Evolutionary conservation across 1,284 basidiomycete genomes (phyloP), one percentile per base, ranked within the genome.

Genomic region (Puccinia coronata): DNA sequence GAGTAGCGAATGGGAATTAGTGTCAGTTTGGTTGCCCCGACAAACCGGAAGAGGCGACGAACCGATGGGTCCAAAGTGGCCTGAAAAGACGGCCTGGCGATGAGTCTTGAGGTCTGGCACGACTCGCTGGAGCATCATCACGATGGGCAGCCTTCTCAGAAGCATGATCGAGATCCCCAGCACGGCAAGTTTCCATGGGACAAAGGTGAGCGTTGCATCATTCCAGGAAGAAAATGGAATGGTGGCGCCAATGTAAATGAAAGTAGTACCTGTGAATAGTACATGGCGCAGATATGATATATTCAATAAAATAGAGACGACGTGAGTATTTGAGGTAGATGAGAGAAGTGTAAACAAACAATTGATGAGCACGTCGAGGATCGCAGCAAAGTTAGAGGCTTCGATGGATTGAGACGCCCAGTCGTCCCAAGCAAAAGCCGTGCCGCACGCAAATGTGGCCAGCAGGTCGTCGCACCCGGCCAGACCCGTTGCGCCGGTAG

Each of bases 391-490:
- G 84, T 96, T 92, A 39, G 93, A 90, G 86, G 96, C 93, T 86
- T 97, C 96, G 0, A 96, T 99, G 84, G 97, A 95, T 83, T 92
- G 91, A 89, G 98, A 98, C 89, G 96, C 98, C 51, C 39, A 47
- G 80, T 63, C 34, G 83, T 99, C 96, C 96, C 96, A 99, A 0
- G 96, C 97, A 85, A 98, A 99, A 0, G 95, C 94, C 2, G 93
- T 92, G 31, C 97, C 97, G 85, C 96, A 98, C 0, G 92, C 92
- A 86, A 99, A 99, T 0, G 96, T 93, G 9, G 96, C 93, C 11
- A 98, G 89, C 16, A 98, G 90, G 87, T 98, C 95, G 87, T 98
- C 95, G n/a, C 93, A 92, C n/a, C 95, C 95, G 34, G 96, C 89
- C 16, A 97, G 89, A 0, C 92, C 92, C 76, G 92, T 92, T 49